Base-by-base conservation (phyloP, 768 basidiomycete species). In the Hydnomerulius pinastri region DNA sequence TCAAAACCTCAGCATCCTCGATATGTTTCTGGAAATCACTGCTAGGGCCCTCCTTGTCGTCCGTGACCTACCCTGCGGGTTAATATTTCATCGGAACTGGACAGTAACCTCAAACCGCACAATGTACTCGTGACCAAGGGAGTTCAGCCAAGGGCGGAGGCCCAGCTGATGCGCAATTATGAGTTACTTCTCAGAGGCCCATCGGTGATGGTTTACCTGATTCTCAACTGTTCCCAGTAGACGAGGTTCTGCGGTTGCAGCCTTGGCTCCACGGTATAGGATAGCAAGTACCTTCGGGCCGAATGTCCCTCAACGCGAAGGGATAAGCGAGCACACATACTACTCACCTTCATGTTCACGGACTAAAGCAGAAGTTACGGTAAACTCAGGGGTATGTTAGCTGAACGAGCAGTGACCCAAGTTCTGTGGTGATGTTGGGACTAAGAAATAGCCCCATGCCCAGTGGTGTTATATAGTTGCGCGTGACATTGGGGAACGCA, bases 201-300 rank as follows among this genome's bases (percentile, higher is more conserved):
- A 38, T 42, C 15, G 6, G 33, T 32, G 17, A 15, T 39, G 36
- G 47, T 64, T 24, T 61, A 84, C 87, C 77, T 84, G 75, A 71
- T 92, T 93, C 70, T 93, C 87, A 49, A 82, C 77, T n/a, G 90
- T 89, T 43, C 90, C 90, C 18, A 91, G 76, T 20, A 91, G 81
- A 67, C 87, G 84, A 35, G 85, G 79, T 67, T 91, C 87, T 57
- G 85, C 71, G 55, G 70, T 56, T 50, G 89, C 87, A 50, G 86
- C 81, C 51, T 81, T 59, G 61, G 75, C 77, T 61, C 88, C 89
- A 54, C 78, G 75, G 72, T 88, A 90, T 39, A 90, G 77, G 60
- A 90, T 83, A 62, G 85, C 85, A 40, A 91, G 78, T 59, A 90
- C 71, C 85, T 90, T n/a, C n/a, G n/a, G n/a, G n/a, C n/a, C n/a